Conservation (phyloP, 306 rosid genomes). For the Glycyrrhiza uralensis region DNA sequence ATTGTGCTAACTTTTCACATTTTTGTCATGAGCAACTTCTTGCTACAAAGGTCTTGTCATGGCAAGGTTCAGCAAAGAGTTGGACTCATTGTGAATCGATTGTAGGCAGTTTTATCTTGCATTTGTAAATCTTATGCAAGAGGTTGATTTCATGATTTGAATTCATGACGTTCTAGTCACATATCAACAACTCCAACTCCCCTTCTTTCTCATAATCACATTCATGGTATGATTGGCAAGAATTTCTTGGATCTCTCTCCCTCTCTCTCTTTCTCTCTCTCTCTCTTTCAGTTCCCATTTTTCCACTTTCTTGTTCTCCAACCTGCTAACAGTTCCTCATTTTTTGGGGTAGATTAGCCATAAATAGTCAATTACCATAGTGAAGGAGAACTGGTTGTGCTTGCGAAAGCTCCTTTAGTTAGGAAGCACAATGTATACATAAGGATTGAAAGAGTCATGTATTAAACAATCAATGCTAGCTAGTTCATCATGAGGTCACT, state of each 20-base stretch:
- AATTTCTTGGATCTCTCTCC: background rate
- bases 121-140: background rate
- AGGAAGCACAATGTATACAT: background rate
- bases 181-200: background rate
- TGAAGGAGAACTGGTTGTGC: background rate
- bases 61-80: background rate
- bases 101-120: background rate
- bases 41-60: background rate
- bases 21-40: too few relatives aligned
- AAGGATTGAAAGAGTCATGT: background rate
- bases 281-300: background rate
- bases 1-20: background rate
- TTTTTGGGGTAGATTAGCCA: background rate
- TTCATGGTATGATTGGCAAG: background rate
- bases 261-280: too few relatives aligned
- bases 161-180: background rate
- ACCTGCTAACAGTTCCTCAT: background rate
- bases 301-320: background rate
- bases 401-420: background rate
- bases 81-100: background rate
- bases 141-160: background rate
- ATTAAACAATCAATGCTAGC: background rate
- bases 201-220: background rate
- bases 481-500: background rate
- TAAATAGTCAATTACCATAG: background rate